Percentiles rank a stretch among this genome's conserved stretches.
These are phyloP conservation scores for Phragmites australis DNA, from an alignment of 176 grass and related monocot genomes.

Conservation along the genomic window DNA sequence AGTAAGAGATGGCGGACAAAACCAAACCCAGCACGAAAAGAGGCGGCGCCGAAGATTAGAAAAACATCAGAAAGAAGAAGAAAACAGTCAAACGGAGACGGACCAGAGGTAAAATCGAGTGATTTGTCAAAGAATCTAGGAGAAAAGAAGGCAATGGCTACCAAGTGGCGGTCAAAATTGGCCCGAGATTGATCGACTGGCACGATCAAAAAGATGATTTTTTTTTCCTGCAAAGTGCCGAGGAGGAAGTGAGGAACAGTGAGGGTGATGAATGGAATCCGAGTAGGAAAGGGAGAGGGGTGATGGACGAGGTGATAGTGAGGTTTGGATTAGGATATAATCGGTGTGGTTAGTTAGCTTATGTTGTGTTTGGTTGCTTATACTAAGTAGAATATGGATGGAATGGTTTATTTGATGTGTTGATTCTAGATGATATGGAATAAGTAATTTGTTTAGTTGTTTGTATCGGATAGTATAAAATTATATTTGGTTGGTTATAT, in stretches of 20 bases:
- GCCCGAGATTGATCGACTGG: too few relatives aligned
- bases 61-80: not conserved
- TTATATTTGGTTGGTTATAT: too few relatives aligned
- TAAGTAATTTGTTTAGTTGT: too few relatives aligned
- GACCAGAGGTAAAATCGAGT: not conserved
- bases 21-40: slow-evolving; percentile 25
- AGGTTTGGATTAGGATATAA: not conserved
- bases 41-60: not conserved
- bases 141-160: too few relatives aligned
- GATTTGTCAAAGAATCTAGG: not conserved
- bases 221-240: not conserved
- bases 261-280: not conserved
- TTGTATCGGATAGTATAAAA: too few relatives aligned
- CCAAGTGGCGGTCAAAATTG: too few relatives aligned
- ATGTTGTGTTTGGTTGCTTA: too few relatives aligned
- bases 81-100: not conserved
- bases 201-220: too few relatives aligned
- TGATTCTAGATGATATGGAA: too few relatives aligned
- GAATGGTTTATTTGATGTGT: too few relatives aligned
- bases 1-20: slow-evolving; percentile 11
- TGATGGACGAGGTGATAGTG: not conserved
- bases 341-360: not conserved
- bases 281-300: not conserved
- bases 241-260: not conserved
- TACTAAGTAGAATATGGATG: too few relatives aligned